Percentiles rank a stretch among this genome's conserved stretches.
Evolutionary conservation across 225 moss, liverwort and hornwort genomes (phyloP).

Genomic region (Sphagnum tenellum): DNA sequence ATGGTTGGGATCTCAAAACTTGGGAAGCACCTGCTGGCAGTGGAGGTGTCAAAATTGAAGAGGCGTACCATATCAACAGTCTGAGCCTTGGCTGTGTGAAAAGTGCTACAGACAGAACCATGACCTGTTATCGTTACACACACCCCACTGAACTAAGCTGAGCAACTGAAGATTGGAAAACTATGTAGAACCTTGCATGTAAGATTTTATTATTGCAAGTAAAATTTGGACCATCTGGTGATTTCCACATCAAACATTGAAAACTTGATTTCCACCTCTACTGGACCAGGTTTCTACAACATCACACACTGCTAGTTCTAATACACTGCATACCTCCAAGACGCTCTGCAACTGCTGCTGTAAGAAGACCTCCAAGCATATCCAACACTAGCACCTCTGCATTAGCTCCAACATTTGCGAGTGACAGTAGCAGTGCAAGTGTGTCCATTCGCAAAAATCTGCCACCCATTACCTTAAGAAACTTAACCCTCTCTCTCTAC

Average conservation of each 20-base stretch:
- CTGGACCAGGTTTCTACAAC: too few species aligned
- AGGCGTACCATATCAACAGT: slow-evolving; percentile 96
- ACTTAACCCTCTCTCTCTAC: too few species aligned
- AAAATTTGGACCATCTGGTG: too few species aligned
- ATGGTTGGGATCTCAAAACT: too few species aligned
- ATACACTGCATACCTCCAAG: slow-evolving; percentile 60
- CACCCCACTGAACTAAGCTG: too few species aligned
- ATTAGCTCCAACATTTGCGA: slow-evolving; percentile 78
- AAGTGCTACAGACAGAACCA: slow-evolving; percentile 85
- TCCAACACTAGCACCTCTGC: slow-evolving; percentile 90
- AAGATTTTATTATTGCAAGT: too few species aligned
- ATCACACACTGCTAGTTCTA: too few species aligned
- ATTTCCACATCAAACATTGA: too few species aligned
- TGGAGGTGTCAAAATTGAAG: slow-evolving; percentile 74
- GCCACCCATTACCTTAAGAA: neutral
- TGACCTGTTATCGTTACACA: slow-evolving; percentile 31
- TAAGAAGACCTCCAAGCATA: slow-evolving; percentile 86
- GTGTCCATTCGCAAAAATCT: slow-evolving; percentile 90
- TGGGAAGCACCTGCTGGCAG: slow-evolving; percentile 52
- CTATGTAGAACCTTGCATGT: too few species aligned
- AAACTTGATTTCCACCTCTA: too few species aligned
- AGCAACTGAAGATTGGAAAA: too few species aligned
- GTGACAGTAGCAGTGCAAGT: slow-evolving; percentile 72
- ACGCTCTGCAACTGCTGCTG: slow-evolving; percentile 86
- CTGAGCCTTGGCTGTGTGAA: slow-evolving; percentile 59